A percentile compares a stretch with the other conserved stretches of the same genome.
Evolutionary conservation across 495 filamentous ascomycete species (phyloP).

Genomic region (Talaromyces liani): DNA sequence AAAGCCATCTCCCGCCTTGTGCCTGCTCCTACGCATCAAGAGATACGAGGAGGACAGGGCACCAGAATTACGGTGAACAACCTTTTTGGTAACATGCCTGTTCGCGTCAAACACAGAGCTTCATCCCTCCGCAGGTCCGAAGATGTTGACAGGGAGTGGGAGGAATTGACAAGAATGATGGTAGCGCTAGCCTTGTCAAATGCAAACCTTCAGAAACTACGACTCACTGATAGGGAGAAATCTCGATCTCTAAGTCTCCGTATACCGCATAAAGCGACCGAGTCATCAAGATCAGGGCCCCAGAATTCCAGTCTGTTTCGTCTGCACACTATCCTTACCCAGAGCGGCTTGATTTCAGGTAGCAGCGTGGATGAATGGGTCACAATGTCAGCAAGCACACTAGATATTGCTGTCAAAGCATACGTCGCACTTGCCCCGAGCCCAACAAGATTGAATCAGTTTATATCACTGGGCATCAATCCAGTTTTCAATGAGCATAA

Average conservation of each 20-base stretch:
- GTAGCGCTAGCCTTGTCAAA: slow-evolving; percentile 61
- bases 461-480: slow-evolving; percentile 65
- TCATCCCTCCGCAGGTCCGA: slow-evolving; percentile 35
- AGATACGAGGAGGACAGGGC: slow-evolving; percentile 51
- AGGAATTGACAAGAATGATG: slow-evolving; percentile 50
- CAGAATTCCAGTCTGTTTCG: slow-evolving; percentile 5
- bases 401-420: slow-evolving; percentile 52
- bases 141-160: slow-evolving; percentile 64
- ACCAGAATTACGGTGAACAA: slow-evolving; percentile 76
- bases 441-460: slow-evolving; percentile 67
- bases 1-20: slow-evolving; percentile 58
- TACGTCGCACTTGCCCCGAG: slow-evolving; percentile 63
- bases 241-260: slow-evolving; percentile 26
- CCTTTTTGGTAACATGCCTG: slow-evolving; percentile 92
- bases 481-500: slow-evolving; percentile 44
- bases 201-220: slow-evolving; percentile 23
- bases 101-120: slow-evolving; percentile 80
- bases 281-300: not conserved
- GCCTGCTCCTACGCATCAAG: slow-evolving; percentile 56
- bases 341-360: slow-evolving; percentile 53
- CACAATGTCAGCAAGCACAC: slow-evolving; percentile 54
- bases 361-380: slow-evolving; percentile 53
- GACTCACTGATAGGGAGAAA: slow-evolving; percentile 23
- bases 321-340: slow-evolving; percentile 51
- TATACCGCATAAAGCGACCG: slow-evolving; percentile 1